These are phyloP conservation scores for Gyromitra esculenta DNA, from an alignment of 2,329 filamentous ascomycete genomes.

Conservation along the genomic window DNA sequence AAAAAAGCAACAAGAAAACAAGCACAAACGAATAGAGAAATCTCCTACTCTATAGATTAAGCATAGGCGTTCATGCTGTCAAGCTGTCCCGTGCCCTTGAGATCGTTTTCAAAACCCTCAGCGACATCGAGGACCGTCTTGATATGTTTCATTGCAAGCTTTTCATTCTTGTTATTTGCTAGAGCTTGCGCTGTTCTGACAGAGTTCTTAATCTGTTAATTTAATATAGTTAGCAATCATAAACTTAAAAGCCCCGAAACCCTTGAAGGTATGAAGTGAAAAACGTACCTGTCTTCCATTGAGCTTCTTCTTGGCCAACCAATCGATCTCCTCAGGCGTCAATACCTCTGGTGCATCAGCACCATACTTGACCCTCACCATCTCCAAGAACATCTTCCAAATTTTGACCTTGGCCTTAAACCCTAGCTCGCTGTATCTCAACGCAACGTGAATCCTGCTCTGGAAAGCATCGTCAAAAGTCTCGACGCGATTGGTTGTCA, in stretches of 20 bases:
- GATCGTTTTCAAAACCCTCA: constrained; percentile 55
- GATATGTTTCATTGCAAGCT: constrained; percentile 58
- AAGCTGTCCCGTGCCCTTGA: constrained; percentile 48
- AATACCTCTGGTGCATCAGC: constrained; percentile 44
- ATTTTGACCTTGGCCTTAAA: constrained; percentile 58
- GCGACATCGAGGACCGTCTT: constrained; percentile 59
- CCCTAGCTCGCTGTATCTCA: constrained; percentile 59
- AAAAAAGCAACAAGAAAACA: constrained; percentile 1
- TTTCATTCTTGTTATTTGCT: constrained; percentile 59
- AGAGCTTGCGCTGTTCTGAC: constrained; percentile 62
- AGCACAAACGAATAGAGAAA: neutral
- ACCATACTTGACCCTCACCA: constrained; percentile 50
- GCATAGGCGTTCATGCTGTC: constrained; percentile 50
- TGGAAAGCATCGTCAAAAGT: constrained; percentile 62
- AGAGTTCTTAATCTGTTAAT: constrained; percentile 63
- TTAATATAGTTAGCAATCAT: constrained; percentile 14
- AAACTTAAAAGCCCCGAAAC: neutral
- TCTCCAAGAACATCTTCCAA: constrained; percentile 58
- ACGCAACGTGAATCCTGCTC: constrained; percentile 60
- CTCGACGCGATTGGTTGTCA: constrained; percentile 63
- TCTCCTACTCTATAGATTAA: constrained; percentile 6
- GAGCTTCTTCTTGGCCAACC: constrained; percentile 73
- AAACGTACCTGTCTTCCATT: constrained; percentile 72
- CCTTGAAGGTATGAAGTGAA: neutral
- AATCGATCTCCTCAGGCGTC: constrained; percentile 69